These are phyloP conservation scores for Yamadazyma takamatsuzukensis DNA, from an alignment of 805 yeast genomes.

Conservation along the genomic window DNA sequence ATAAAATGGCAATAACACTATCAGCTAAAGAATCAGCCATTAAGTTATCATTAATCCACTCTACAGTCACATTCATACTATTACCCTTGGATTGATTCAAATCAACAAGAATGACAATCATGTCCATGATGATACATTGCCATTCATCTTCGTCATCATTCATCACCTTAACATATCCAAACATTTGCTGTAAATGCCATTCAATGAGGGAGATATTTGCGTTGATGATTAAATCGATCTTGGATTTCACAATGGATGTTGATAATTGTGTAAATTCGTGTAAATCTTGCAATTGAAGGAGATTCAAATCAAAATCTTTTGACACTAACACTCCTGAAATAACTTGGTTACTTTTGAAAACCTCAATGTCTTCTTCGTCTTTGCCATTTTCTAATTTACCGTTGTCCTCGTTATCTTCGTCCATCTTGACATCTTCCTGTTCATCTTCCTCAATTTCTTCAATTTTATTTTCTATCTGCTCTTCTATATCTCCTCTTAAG, in stretches of 20 bases:
- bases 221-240: slow-evolving; percentile 72
- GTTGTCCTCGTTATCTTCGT: slow-evolving; percentile 7
- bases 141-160: slow-evolving; percentile 49
- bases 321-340: slow-evolving; percentile 86
- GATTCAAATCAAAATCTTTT: slow-evolving; percentile 81
- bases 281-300: slow-evolving; percentile 81
- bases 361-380: slow-evolving; percentile 11
- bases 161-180: slow-evolving; percentile 71
- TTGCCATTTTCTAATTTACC: slow-evolving; percentile 2
- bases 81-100: slow-evolving; percentile 21
- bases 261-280: slow-evolving; percentile 85
- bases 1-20: slow-evolving; percentile 81
- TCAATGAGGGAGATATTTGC: slow-evolving; percentile 77
- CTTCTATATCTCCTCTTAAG: slow-evolving; percentile 53
- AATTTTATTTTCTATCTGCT: slow-evolving; percentile 45
- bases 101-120: slow-evolving; percentile 43
- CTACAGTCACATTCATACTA: slow-evolving; percentile 54
- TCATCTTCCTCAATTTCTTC: slow-evolving; percentile 28
- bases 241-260: slow-evolving; percentile 78
- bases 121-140: slow-evolving; percentile 45
- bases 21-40: slow-evolving; percentile 94
- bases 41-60: slow-evolving; percentile 81
- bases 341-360: slow-evolving; percentile 24
- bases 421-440: slow-evolving; percentile 32
- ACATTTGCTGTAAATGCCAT: slow-evolving; percentile 95